Evolutionary conservation across 805 yeast genomes (phyloP).

Genomic region (Kluyveromyces starmeri): DNA sequence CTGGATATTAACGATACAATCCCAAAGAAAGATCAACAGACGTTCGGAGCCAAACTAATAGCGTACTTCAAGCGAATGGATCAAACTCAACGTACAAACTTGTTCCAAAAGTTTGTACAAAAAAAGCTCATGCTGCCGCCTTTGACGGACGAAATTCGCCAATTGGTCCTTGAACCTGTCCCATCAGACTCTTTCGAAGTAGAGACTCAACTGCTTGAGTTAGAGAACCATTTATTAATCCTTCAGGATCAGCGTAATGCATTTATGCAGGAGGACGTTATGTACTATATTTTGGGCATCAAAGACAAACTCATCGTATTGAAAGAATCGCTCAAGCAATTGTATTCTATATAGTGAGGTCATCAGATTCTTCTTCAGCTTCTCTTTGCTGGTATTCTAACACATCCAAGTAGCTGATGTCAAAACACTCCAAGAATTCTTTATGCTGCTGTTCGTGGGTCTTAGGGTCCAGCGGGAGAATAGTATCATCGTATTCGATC

Average conservation of each 20-base stretch:
- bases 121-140: constrained; percentile 3
- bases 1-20: constrained; percentile 17
- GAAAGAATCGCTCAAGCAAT: neutral
- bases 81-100: constrained; percentile 10
- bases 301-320: constrained; percentile 26
- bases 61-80: constrained; percentile 22
- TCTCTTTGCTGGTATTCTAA: constrained; percentile 4
- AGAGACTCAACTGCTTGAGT: constrained; percentile 17
- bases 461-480: constrained; percentile 16
- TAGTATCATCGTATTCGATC: constrained; percentile 16
- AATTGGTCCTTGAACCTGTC: constrained; percentile 5
- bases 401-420: constrained; percentile 11
- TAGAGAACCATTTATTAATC: constrained; percentile 17
- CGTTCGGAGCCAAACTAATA: constrained; percentile 19
- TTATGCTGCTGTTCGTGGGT: constrained; percentile 8
- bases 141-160: constrained; percentile 4
- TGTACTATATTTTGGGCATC: constrained; percentile 22
- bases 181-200: constrained; percentile 12
- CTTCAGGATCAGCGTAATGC: constrained; percentile 5
- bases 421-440: constrained; percentile 14
- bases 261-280: constrained; percentile 8
- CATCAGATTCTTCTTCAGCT: constrained; percentile 10
- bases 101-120: constrained; percentile 12
- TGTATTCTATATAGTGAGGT: constrained; percentile 6
- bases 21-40: constrained; percentile 17